Percentiles rank a stretch among this genome's conserved stretches.
Evolutionary conservation across 202 grass and related monocot species (phyloP).

Genomic region (Schoenoplectus triqueter): DNA sequence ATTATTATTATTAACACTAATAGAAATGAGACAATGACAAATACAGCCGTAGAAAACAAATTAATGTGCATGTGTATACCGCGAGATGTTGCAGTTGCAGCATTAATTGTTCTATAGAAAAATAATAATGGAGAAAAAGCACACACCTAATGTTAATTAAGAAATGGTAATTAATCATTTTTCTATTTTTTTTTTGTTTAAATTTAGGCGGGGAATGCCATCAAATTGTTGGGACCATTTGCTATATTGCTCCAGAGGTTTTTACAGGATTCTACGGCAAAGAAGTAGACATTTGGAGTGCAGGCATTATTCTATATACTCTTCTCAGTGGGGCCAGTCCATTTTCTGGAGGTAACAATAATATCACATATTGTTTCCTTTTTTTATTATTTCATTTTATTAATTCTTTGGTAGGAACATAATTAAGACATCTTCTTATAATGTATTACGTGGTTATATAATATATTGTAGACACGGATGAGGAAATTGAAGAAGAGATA

Average conservation of each 20-base stretch:
- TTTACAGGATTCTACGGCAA: neutral
- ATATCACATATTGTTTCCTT: neutral
- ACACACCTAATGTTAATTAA: neutral
- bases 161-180: neutral
- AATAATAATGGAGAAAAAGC: neutral
- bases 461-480: slow-evolving; percentile 4
- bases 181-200: neutral
- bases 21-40: too few species aligned
- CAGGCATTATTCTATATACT: slow-evolving; percentile 10
- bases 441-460: neutral
- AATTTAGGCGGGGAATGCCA: slow-evolving; percentile 10
- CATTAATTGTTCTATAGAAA: neutral
- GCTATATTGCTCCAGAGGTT: slow-evolving; percentile 32
- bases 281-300: slow-evolving; percentile 25
- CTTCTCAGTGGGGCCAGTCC: neutral
- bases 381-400: neutral
- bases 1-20: too few species aligned
- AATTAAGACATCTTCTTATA: neutral
- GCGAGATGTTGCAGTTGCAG: neutral
- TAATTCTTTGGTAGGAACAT: neutral
- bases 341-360: neutral
- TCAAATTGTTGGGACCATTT: neutral
- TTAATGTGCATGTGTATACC: too few species aligned
- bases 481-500: neutral
- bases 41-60: too few species aligned